Base-by-base conservation (phyloP, 345 rosid genomes). In the Aethionema arabicum region DNA sequence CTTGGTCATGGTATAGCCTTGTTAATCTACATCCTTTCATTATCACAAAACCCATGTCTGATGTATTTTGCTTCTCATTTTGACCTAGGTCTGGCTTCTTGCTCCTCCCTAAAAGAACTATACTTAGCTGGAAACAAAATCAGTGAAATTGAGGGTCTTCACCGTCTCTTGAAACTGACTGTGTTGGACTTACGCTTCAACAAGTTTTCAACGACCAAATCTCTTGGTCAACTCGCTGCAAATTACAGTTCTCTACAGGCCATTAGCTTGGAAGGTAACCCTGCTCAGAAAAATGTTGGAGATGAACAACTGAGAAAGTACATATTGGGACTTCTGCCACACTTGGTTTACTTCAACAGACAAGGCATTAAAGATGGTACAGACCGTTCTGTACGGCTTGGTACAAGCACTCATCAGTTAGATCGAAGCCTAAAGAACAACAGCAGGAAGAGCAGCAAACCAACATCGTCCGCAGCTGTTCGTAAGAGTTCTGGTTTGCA, bases 221-320 rank as follows among this genome's bases (percentile, higher is more conserved):
- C 83, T 60, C 83, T 93, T 4, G 97, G 95, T 60, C 97, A 85
- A 75, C 95, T 93, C 6, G 97, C 99, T 11, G 96, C 99, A n/a
- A 90, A 90, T 76, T 87, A 87, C 84, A 87, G 69, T 60, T 90
- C 99, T 48, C 75, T 93, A 72, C 99, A 90, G 72, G 96, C 95
- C 59, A 83, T 90, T 69, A 86, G 95, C 86, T 70, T 93, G 83
- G 97, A 93, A 73, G 99, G 97, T 56, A 93, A 90, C 74, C 95
- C 97, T 16, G 97, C 95, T 5, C 97, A 90, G 81, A 87, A 87
- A 70, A 93, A 90, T 59, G 92, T 90, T 14, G 99, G 99, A 60
- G 97, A 93, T 51, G 99, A 93, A 53, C 88, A 87, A 58, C 80
- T 93, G 59, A 87, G 82, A 79, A 93, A 93, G 65, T 59, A 83